These are phyloP conservation scores for Colletotrichum graminicola DNA, from an alignment of 2,329 filamentous ascomycete genomes.

Conservation along the genomic window DNA sequence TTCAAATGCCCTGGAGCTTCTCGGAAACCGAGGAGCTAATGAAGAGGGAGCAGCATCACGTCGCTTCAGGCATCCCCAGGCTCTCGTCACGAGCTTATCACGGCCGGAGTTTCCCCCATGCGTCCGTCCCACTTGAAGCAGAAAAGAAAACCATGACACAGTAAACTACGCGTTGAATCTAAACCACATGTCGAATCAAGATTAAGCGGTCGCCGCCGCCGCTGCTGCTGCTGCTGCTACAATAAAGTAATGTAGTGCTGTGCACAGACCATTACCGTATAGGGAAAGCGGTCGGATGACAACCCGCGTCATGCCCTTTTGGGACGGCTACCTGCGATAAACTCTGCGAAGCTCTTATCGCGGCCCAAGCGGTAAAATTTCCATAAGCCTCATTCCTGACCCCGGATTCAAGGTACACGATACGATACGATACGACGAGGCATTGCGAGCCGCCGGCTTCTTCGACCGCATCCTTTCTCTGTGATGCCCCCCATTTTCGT, in stretches of 20 bases:
- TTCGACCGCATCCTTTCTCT: not conserved
- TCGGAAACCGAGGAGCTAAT: too few relatives aligned
- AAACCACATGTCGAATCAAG: not conserved
- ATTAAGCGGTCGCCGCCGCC: not conserved
- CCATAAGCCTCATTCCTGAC: conserved; percentile 29
- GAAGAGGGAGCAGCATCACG: not conserved
- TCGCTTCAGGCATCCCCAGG: not conserved
- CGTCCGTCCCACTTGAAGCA: not conserved
- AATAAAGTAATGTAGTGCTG: too few relatives aligned
- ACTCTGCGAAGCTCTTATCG: conserved; percentile 42
- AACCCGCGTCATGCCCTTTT: not conserved
- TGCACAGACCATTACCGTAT: not conserved
- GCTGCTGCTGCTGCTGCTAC: not conserved
- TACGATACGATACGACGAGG: too few relatives aligned
- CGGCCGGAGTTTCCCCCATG: not conserved
- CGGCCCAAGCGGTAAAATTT: conserved; percentile 37
- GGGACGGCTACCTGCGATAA: conserved; percentile 38
- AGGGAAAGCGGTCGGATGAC: conserved; percentile 13
- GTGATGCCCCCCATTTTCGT: not conserved
- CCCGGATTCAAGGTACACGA: conserved; percentile 5
- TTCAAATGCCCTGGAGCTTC: too few relatives aligned
- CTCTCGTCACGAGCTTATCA: not conserved
- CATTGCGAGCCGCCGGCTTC: conserved; percentile 12
- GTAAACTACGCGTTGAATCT: not conserved
- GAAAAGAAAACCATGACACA: not conserved